Evolutionary conservation across 192 early-diverging fungal genomes (phyloP).

Genomic region (Linnemannia hyalina): DNA sequence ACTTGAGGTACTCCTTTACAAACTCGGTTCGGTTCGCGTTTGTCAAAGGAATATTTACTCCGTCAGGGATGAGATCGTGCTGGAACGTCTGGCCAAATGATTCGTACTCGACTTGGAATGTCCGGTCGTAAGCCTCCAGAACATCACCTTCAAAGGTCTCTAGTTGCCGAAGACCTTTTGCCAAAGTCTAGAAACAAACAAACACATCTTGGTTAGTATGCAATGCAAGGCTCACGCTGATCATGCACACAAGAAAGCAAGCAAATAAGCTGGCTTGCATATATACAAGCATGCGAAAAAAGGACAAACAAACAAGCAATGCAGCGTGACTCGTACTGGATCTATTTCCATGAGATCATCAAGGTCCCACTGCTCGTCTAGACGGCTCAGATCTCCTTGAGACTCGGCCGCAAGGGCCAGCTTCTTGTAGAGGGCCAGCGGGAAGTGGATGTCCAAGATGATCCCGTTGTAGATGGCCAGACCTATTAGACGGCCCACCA

Average conservation of each 20-base stretch:
- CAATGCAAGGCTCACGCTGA: background rate
- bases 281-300: background rate
- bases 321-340: slow-evolving; percentile 62
- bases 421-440: slow-evolving; percentile 89
- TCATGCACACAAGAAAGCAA: background rate
- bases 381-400: slow-evolving; percentile 10
- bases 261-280: background rate
- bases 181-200: slow-evolving; percentile 64
- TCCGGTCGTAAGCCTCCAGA: slow-evolving; percentile 80
- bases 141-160: slow-evolving; percentile 77
- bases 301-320: slow-evolving; percentile 1
- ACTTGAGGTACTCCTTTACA: slow-evolving; percentile 85
- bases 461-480: slow-evolving; percentile 94
- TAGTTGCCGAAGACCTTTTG: slow-evolving; percentile 81
- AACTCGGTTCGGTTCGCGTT: slow-evolving; percentile 84
- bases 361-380: slow-evolving; percentile 72
- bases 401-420: slow-evolving; percentile 59
- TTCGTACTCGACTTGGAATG: slow-evolving; percentile 86
- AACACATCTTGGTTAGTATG: background rate
- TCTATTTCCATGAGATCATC: slow-evolving; percentile 84
- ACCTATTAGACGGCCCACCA: slow-evolving; percentile 90
- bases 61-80: slow-evolving; percentile 77
- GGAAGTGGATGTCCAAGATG: slow-evolving; percentile 94
- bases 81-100: slow-evolving; percentile 71
- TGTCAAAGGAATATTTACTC: slow-evolving; percentile 73